phyloP scores from a whole-genome alignment of 257 asterid genomes.

The Solanum clarkiae region DNA sequence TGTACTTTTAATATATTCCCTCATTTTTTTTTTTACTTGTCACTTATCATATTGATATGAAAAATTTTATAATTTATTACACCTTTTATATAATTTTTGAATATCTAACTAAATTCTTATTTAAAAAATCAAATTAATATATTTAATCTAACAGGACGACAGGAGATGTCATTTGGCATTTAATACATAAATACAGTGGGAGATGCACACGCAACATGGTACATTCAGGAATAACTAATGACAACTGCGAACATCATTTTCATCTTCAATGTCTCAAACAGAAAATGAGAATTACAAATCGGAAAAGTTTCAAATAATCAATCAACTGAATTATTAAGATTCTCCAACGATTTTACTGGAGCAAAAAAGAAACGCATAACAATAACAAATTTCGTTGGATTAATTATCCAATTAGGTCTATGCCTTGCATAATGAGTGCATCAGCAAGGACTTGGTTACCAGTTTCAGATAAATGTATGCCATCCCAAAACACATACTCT shows the following conservation, averaged over 20 bases:
- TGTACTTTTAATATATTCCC: too few relatives aligned
- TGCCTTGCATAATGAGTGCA: conserved; percentile 51
- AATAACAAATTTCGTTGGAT: background rate
- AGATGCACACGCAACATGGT: background rate
- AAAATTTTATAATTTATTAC: too few relatives aligned
- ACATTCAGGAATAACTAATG: background rate
- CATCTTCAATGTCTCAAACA: background rate
- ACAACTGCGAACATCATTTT: background rate
- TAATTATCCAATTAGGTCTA: conserved; percentile 39
- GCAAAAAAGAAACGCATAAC: background rate
- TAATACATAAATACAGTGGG: background rate
- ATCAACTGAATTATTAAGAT: background rate
- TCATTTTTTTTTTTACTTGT: too few relatives aligned
- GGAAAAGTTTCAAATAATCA: background rate
- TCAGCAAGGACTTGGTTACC: conserved; percentile 73
- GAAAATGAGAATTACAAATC: background rate
- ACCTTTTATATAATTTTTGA: too few relatives aligned
- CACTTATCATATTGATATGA: background rate
- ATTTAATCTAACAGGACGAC: too few relatives aligned
- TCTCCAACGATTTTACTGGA: background rate
- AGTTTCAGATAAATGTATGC: conserved; percentile 88
- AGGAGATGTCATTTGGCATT: background rate
- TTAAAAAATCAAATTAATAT: too few relatives aligned
- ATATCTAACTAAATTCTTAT: too few relatives aligned
- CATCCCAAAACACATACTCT: conserved; percentile 84